Conservation (phyloP, 2,329 filamentous ascomycete species). For the Colletotrichum eleusines region DNA sequence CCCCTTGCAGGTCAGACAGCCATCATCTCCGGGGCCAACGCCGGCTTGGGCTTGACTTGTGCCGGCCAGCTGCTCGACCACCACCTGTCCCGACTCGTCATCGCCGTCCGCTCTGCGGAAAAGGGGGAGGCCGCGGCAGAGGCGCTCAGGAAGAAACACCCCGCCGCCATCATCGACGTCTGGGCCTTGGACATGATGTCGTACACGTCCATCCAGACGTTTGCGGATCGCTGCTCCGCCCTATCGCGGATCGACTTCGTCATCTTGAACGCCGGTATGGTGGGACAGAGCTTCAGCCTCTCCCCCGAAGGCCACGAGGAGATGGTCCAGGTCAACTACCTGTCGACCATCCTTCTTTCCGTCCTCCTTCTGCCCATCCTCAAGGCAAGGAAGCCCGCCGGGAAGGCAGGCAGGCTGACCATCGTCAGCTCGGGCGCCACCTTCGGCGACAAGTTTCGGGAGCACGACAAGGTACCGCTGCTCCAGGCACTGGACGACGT, state of each 20-base stretch:
- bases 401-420: constrained; percentile 45
- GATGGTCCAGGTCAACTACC: constrained; percentile 64
- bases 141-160: constrained; percentile 47
- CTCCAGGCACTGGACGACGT: constrained; percentile 49
- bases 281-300: constrained; percentile 43
- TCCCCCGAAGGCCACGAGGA: constrained; percentile 54
- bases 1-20: constrained; percentile 53
- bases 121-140: constrained; percentile 58
- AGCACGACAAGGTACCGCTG: constrained; percentile 42
- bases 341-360: constrained; percentile 62
- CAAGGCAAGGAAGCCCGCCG: constrained; percentile 44
- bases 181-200: constrained; percentile 56
- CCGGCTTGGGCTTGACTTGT: constrained; percentile 61
- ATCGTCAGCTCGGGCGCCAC: constrained; percentile 50
- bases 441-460: constrained; percentile 44
- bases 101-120: constrained; percentile 58
- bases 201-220: constrained; percentile 55
- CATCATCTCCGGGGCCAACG: constrained; percentile 64
- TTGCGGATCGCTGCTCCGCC: constrained; percentile 49
- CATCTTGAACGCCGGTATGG: constrained; percentile 52
- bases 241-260: constrained; percentile 55
- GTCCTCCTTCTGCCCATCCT: constrained; percentile 51
- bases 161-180: constrained; percentile 54
- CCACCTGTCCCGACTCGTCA: constrained; percentile 56
- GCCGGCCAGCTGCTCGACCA: constrained; percentile 55